These are phyloP conservation scores for Gamsiella multidivaricata DNA, from an alignment of 192 early-diverging fungal species.

Conservation along the genomic window DNA sequence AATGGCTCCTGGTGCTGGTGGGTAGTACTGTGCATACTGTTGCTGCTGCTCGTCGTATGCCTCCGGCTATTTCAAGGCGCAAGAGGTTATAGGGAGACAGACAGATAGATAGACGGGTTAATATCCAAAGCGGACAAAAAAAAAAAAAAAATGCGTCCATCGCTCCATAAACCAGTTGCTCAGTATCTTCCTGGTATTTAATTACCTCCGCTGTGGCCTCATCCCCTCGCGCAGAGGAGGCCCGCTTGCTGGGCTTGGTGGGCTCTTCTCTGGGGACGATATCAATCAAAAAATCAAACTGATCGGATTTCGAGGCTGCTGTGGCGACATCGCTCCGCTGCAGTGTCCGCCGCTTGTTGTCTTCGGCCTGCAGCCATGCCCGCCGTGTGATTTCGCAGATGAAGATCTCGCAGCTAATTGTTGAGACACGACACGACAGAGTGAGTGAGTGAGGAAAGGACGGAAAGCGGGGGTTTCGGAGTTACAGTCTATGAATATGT, in stretches of 20 bases:
- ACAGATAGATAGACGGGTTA: too few species aligned
- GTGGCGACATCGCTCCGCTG: constrained; percentile 91
- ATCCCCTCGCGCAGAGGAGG: constrained; percentile 14
- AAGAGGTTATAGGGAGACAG: too few species aligned
- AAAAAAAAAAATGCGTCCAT: neutral
- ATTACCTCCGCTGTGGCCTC: constrained; percentile 30
- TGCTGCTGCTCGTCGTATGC: constrained; percentile 39
- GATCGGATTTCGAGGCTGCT: constrained; percentile 89
- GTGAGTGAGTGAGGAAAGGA: constrained; percentile 2
- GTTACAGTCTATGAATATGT: too few species aligned
- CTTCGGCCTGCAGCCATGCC: constrained; percentile 93
- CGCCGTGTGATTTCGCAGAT: constrained; percentile 89
- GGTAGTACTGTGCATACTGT: constrained; percentile 44
- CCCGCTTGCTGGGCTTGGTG: constrained; percentile 18
- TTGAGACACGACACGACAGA: too few species aligned
- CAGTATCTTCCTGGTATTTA: neutral
- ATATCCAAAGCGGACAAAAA: too few species aligned
- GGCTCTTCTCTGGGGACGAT: constrained; percentile 95
- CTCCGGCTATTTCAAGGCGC: constrained; percentile 16
- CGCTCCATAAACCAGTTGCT: neutral
- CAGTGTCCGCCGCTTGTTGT: constrained; percentile 95
- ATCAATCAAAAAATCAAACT: constrained; percentile 98
- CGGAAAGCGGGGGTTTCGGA: neutral
- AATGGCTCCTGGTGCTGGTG: constrained; percentile 30
- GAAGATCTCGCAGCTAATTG: constrained; percentile 94